Evolutionary conservation across 192 early-diverging fungal genomes (phyloP), one percentile per base, ranked within the genome.

Genomic region (Gonapodya sp.): DNA sequence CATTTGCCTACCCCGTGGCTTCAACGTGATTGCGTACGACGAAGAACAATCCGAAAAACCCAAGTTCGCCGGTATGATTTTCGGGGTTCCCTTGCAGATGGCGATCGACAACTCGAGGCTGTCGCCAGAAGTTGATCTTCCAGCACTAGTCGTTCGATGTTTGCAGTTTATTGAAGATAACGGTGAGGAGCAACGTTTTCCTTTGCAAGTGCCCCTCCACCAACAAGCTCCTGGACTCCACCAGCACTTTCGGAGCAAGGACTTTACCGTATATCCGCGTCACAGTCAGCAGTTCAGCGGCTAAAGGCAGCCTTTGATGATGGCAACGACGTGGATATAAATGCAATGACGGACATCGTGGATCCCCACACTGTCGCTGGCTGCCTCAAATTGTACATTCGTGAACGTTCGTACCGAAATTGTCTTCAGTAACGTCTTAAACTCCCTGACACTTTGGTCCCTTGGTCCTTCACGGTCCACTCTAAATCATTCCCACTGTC

Each of bases 281-380:
- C 30, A 14, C 18, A 34, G 31, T 32, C 18, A 2, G 2, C 18
- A 2, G 30, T 77, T 18, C 30, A 77, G 18, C 75, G 75, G 8
- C 75, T 77, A 33, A 18, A 34, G 8, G 75, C 75, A 34, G 30
- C 2, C 18, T 18, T 77, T 33, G 75, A 77, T 34, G 34, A 8
- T 2, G 34, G 75, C 8, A 8, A 18, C 18, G 34, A 77, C 8
- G 75, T 18, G 30, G 75, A 77, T 34, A 77, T 77, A 31, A 2
- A 2, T 2, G 31, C 8, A 77, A 32, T 18, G 75, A 31, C 30
- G 2, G 75, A 77, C 8, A 2, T 32, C 2, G 75, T 14, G 31
- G 75, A 77, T 77, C 75, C 75, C 34, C 30, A 34, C 34, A 18
- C 75, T 16, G 75, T 77, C 46, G 46, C 46, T 16, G 46, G 46